Evolutionary conservation across 1,139 yeast species (phyloP).

Genomic region (Citeromyces siamensis): DNA sequence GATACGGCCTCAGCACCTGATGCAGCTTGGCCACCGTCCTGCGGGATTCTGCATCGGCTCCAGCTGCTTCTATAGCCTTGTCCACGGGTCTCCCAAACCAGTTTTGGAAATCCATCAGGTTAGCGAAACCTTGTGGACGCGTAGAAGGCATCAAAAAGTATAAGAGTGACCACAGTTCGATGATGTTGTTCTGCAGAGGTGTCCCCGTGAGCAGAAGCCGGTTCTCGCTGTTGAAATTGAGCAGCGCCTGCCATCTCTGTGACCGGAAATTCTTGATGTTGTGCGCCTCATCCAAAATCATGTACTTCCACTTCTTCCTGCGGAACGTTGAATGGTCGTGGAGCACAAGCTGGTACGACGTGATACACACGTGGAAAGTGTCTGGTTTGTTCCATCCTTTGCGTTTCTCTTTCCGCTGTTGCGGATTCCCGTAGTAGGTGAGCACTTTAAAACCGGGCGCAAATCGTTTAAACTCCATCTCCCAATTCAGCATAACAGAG

Average conservation of each 20-base stretch:
- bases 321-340: slow-evolving; percentile 94
- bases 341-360: slow-evolving; percentile 91
- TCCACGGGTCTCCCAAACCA: slow-evolving; percentile 99
- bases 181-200: slow-evolving; percentile 83
- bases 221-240: slow-evolving; percentile 87
- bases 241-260: slow-evolving; percentile 91
- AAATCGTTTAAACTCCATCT: slow-evolving; percentile 96
- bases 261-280: slow-evolving; percentile 94
- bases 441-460: slow-evolving; percentile 96
- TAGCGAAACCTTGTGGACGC: slow-evolving; percentile 92
- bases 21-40: slow-evolving; percentile 83
- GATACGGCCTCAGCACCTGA: slow-evolving; percentile 86
- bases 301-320: slow-evolving; percentile 87
- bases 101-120: slow-evolving; percentile 87
- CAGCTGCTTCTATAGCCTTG: slow-evolving; percentile 65
- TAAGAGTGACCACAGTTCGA: slow-evolving; percentile 88
- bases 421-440: slow-evolving; percentile 97
- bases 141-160: slow-evolving; percentile 94
- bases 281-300: slow-evolving; percentile 98
- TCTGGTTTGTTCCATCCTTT: slow-evolving; percentile 97
- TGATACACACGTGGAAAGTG: slow-evolving; percentile 93
- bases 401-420: slow-evolving; percentile 89
- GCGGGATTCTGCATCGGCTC: slow-evolving; percentile 55
- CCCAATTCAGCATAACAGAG: slow-evolving; percentile 98
- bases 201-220: slow-evolving; percentile 90